Evolutionary conservation across 345 rosid genomes (phyloP), one percentile per base, ranked within the genome.

Genomic region (Hibiscus mutabilis): DNA sequence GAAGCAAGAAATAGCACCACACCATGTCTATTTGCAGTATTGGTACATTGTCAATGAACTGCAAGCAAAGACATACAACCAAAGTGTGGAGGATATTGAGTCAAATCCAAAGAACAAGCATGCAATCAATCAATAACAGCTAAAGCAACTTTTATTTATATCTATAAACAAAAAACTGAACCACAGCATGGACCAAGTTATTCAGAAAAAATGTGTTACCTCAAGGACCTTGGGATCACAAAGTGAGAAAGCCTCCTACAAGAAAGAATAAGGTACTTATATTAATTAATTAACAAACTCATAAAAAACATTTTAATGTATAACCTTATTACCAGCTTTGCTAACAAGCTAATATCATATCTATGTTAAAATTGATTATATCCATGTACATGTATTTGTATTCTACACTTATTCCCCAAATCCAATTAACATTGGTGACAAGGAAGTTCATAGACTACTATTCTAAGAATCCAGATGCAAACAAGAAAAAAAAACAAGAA

Each of bases 1-100:
- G 87, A 49, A 91, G 96, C 96, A 90, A 82, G 86, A 91, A 94
- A 77, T 88, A 91, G 79, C 97, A 94, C 98, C 98, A 94, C 14
- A 92, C 98, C 85, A 91, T 90, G 89, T 94, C 97, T 79, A 94
- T 87, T 85, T 94, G 93, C 83, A 94, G 82, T 55, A 94, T 88
- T 37, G 98, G 88, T 77, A 91, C 85, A 76, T 91, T 94, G 81
- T 94, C 97, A 77, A 90, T 84, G 68, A 87, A 76, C 98, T 94
- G 88, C 31, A 83, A 78, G 55, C 29, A 75, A 57, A 64, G 10
- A 74, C 14, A 71, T 27, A 72, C 55, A 59, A 62, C 47, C 70
- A 75, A 31, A 72, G 70, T 5, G 16, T 25, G 22, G 42, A 71
- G 15, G 35, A 59, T 27, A 46, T 25, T 60, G 62, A 61, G 31